These are phyloP conservation scores for Poronia punctata DNA, from an alignment of 495 filamentous ascomycete species.

Conservation along the genomic window DNA sequence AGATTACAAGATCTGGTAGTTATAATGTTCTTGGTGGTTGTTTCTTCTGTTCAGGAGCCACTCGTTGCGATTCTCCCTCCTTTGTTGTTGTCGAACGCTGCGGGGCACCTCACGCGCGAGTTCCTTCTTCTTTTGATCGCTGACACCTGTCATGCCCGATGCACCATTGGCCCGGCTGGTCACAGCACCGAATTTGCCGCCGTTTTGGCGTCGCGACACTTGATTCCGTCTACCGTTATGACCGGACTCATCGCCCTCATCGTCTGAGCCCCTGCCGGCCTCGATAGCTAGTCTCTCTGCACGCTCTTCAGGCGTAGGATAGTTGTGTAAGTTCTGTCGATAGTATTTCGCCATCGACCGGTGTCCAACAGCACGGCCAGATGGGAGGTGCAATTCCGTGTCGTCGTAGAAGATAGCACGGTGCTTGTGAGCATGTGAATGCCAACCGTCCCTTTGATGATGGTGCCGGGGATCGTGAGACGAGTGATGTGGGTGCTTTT, in stretches of 20 bases:
- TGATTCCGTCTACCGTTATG: slow-evolving; percentile 21
- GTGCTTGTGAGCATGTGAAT: slow-evolving; percentile 61
- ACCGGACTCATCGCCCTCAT: slow-evolving; percentile 24
- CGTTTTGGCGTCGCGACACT: slow-evolving; percentile 36
- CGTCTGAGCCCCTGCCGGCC: slow-evolving; percentile 29
- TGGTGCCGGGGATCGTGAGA: slow-evolving; percentile 58
- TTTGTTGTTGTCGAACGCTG: slow-evolving; percentile 54
- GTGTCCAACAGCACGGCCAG: slow-evolving; percentile 84
- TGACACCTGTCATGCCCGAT: slow-evolving; percentile 67
- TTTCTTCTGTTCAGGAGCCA: slow-evolving; percentile 22
- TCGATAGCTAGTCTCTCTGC: slow-evolving; percentile 51
- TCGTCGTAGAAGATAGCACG: slow-evolving; percentile 80
- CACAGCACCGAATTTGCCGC: slow-evolving; percentile 47
- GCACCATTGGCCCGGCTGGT: slow-evolving; percentile 58
- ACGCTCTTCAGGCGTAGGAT: slow-evolving; percentile 65
- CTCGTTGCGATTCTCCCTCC: slow-evolving; percentile 27
- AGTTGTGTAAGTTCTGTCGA: slow-evolving; percentile 83
- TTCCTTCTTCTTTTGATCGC: slow-evolving; percentile 60
- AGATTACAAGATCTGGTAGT: slow-evolving; percentile 23
- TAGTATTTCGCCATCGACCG: slow-evolving; percentile 79
- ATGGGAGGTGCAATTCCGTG: slow-evolving; percentile 89
- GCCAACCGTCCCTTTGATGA: slow-evolving; percentile 62
- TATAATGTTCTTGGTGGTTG: slow-evolving; percentile 27
- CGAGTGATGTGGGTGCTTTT: slow-evolving; percentile 59
- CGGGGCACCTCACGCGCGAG: slow-evolving; percentile 57